Percentiles rank a stretch among this genome's conserved stretches.
Evolutionary conservation across 2,329 filamentous ascomycete genomes (phyloP).

Genomic region (Aspergillus phoenicis): DNA sequence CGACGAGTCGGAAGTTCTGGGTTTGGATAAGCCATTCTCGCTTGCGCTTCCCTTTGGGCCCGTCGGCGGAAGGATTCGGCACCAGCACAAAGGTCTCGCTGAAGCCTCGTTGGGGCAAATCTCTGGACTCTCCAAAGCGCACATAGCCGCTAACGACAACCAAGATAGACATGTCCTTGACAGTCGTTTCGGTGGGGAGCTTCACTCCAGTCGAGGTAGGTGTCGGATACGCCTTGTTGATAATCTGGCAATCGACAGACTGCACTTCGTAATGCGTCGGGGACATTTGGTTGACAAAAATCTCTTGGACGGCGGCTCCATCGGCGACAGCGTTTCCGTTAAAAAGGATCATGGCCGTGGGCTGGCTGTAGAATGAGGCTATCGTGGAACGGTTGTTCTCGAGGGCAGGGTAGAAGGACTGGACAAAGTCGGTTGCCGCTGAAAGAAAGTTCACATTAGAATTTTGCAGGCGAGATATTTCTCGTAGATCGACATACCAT

Average conservation of each 20-base stretch:
- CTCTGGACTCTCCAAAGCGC: constrained; percentile 64
- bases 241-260: constrained; percentile 73
- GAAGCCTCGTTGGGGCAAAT: constrained; percentile 69
- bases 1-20: constrained; percentile 67
- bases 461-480: background rate
- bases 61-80: constrained; percentile 61
- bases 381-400: constrained; percentile 62
- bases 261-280: constrained; percentile 71
- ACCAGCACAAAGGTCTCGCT: constrained; percentile 80
- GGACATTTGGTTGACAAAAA: constrained; percentile 69
- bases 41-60: constrained; percentile 57
- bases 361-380: constrained; percentile 68
- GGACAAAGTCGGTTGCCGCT: constrained; percentile 73
- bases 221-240: constrained; percentile 71
- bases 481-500: constrained; percentile 36
- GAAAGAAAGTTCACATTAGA: constrained; percentile 7
- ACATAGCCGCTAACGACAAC: constrained; percentile 75
- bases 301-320: constrained; percentile 66
- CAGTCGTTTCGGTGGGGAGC: constrained; percentile 44
- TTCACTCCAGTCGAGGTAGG: constrained; percentile 46
- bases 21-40: constrained; percentile 69
- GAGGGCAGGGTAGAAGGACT: constrained; percentile 74
- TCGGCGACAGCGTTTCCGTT: constrained; percentile 71
- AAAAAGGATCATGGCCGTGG: constrained; percentile 69
- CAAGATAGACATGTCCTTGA: constrained; percentile 67